A percentile compares a stretch with the other conserved stretches of the same genome.
Conservation (phyloP, 2,329 filamentous ascomycete species). For the Clarireedia sp. region DNA sequence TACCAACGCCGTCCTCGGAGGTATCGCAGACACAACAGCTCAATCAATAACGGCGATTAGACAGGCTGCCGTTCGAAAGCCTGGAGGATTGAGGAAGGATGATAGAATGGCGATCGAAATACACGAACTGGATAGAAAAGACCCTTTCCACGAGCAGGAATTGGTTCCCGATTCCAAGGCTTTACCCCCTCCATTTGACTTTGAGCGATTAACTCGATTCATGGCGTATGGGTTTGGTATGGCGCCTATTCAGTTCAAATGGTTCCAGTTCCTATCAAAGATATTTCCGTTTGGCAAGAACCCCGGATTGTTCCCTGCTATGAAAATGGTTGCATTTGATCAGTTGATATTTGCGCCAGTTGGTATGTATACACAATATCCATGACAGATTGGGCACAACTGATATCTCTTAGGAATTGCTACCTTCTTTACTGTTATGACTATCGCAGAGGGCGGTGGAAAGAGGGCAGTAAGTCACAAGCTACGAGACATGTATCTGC, state of each 20-base stretch:
- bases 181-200: slow-evolving; percentile 82
- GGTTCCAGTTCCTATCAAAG: slow-evolving; percentile 79
- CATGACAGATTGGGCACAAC: not conserved
- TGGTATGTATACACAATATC: slow-evolving; percentile 39
- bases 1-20: slow-evolving; percentile 91
- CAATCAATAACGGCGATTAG: slow-evolving; percentile 84
- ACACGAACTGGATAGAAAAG: slow-evolving; percentile 76
- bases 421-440: slow-evolving; percentile 94
- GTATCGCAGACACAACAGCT: slow-evolving; percentile 91
- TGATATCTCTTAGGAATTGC: slow-evolving; percentile 51
- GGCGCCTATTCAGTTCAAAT: slow-evolving; percentile 90
- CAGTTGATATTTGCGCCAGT: slow-evolving; percentile 90
- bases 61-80: slow-evolving; percentile 55
- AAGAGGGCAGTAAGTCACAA: slow-evolving; percentile 72
- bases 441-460: slow-evolving; percentile 84
- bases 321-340: slow-evolving; percentile 88
- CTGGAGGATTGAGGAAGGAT: slow-evolving; percentile 47
- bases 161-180: slow-evolving; percentile 55
- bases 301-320: slow-evolving; percentile 63
- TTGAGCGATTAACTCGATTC: slow-evolving; percentile 87
- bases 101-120: slow-evolving; percentile 81
- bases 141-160: slow-evolving; percentile 56
- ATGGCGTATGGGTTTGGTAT: slow-evolving; percentile 97
- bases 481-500: slow-evolving; percentile 87
- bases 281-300: slow-evolving; percentile 80